Evolutionary conservation across 2,329 filamentous ascomycete genomes (phyloP), one percentile per base, ranked within the genome.

Genomic region (Pseudopithomyces chartarum): DNA sequence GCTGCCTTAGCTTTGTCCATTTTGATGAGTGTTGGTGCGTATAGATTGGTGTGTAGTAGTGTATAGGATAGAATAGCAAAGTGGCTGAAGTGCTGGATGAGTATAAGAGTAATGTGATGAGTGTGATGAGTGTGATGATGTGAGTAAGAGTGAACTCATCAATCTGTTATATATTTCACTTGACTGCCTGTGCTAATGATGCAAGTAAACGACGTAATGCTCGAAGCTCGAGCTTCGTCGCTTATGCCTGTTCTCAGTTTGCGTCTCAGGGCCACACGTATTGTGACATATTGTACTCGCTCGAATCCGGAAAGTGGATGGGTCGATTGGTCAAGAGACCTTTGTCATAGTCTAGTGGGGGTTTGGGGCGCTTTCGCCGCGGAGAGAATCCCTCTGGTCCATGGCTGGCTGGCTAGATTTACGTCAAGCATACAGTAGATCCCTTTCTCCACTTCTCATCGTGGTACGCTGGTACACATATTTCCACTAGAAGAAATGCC

Each of bases 1-100:
- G 83, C 84, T 67, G 81, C 79, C 79, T 87, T 89, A 38, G 87
- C 86, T 70, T 85, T 85, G 15, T 90, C 82, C 87, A 90, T 74
- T 61, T 49, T 67, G 61, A 54, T 59, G 57, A 43, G 20, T 56
- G 58, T 47, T 20, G 52, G 17, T 55, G 19, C 47, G 13, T 44
- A 15, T 46, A n/a, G 19, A 20, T n/a, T 17, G 38, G 39, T 55
- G 15, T 39, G 49, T 29, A 36, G 20, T 15, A 40, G 17, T 20
- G 22, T 23, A 10, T 17, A 47, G 40, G 45, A 33, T 32, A 43
- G 17, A 23, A 47, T 34, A 43, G 51, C 57, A 32, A 33, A 39
- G 19, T 33, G 54, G 38, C 51, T 45, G 23, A 39, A 48, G 45
- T 34, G 29, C 36, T 7, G 5, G 22, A 40, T 50, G 43, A 12